Conservation (phyloP, 352 stramenopile genomes). For the Phytopythium mirpurense region DNA sequence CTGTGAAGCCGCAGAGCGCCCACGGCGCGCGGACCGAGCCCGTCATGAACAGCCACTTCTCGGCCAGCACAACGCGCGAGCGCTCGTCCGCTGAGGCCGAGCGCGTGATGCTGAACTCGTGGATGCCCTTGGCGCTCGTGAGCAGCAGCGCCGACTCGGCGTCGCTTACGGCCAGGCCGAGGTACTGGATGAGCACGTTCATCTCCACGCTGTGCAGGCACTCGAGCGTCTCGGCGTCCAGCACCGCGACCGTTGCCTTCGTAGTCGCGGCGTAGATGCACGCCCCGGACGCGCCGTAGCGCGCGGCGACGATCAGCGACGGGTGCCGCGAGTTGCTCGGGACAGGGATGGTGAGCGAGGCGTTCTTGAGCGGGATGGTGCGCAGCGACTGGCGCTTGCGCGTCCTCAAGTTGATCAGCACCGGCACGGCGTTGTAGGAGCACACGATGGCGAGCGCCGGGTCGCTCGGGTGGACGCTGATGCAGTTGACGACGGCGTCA, state of each 20-base stretch:
- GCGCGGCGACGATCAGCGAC: conserved; percentile 42
- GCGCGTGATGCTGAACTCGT: conserved; percentile 37
- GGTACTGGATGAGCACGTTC: conserved; percentile 54
- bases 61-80: conserved; percentile 22
- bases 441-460: conserved; percentile 54
- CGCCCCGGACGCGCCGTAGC: conserved; percentile 40
- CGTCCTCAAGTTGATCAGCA: conserved; percentile 44
- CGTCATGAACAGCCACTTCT: conserved; percentile 51
- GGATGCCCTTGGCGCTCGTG: conserved; percentile 73
- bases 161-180: conserved; percentile 55
- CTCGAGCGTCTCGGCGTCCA: conserved; percentile 43
- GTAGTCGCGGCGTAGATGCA: conserved; percentile 71
- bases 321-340: conserved; percentile 51
- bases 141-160: conserved; percentile 45
- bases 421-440: conserved; percentile 46
- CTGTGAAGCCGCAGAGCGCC: conserved; percentile 66
- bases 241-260: conserved; percentile 55
- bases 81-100: background rate
- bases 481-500: conserved; percentile 42
- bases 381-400: conserved; percentile 22
- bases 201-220: conserved; percentile 44
- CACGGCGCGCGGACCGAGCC: conserved; percentile 70
- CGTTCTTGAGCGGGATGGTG: conserved; percentile 43
- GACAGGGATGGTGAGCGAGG: conserved; percentile 36
- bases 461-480: conserved; percentile 51